phyloP scores from a whole-genome alignment of 2,329 filamentous ascomycete genomes.

The Penicillium griseofulvum region DNA sequence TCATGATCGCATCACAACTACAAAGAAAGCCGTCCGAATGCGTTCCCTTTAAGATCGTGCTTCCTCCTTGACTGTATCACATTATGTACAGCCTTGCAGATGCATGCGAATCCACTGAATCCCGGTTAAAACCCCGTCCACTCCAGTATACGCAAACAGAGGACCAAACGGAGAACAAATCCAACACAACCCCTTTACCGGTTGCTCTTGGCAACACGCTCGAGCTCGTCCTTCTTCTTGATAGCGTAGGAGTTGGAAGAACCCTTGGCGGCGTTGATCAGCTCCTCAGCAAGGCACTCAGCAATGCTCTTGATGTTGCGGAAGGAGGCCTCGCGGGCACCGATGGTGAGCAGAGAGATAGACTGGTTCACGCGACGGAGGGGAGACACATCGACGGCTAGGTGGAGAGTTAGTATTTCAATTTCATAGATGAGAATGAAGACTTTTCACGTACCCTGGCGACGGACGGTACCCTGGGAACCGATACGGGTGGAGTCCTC shows the following conservation, averaged over 20 bases:
- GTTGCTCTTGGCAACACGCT: slow-evolving; percentile 99
- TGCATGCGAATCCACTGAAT: slow-evolving; percentile 44
- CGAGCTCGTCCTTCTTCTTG: slow-evolving; percentile 99
- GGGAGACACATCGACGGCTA: slow-evolving; percentile 96
- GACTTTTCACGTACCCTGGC: slow-evolving; percentile 57
- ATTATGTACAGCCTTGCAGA: slow-evolving; percentile 43
- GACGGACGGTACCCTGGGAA: slow-evolving; percentile 98
- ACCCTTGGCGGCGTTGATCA: slow-evolving; percentile 99
- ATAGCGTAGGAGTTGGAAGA: slow-evolving; percentile 99
- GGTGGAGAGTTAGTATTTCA: not conserved
- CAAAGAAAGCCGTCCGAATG: slow-evolving; percentile 41
- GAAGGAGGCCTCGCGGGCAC: slow-evolving; percentile 98
- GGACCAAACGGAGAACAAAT: slow-evolving; percentile 41
- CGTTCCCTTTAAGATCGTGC: slow-evolving; percentile 38
- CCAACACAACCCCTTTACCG: slow-evolving; percentile 68
- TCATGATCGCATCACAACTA: slow-evolving; percentile 46
- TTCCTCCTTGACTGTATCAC: slow-evolving; percentile 38
- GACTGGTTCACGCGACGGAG: slow-evolving; percentile 99
- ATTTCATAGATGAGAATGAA: not conserved
- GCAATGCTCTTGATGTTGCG: slow-evolving; percentile 99
- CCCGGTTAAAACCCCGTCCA: slow-evolving; percentile 41
- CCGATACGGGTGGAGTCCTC: slow-evolving; percentile 99
- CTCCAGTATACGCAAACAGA: slow-evolving; percentile 41
- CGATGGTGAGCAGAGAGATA: slow-evolving; percentile 97
- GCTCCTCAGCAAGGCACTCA: slow-evolving; percentile 98